Evolutionary conservation across 495 filamentous ascomycete genomes (phyloP), one percentile per base, ranked within the genome.

Genomic region (Hyaloscypha bicolor): DNA sequence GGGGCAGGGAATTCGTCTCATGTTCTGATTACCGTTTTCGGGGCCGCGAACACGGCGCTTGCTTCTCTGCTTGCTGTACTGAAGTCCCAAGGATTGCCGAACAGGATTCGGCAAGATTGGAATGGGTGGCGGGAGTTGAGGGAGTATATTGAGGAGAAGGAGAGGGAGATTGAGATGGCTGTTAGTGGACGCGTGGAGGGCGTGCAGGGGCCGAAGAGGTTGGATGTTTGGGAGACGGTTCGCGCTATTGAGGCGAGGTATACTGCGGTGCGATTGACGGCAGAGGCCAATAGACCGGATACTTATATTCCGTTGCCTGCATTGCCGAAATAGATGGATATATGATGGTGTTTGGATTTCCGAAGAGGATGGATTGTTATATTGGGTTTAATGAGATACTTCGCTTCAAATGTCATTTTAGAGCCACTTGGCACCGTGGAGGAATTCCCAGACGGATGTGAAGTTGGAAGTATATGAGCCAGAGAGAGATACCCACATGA

Each of bases 1-100:
- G 76, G 76, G 0, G 74, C 76, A 2, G 65, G 69, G 6, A 21
- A 12, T 14, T 64, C 63, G 5, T 57, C n/a, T 31, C 58, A 66
- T 35, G 48, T 64, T 14, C 48, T 70, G 35, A 74, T 76, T 39
- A 75, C 72, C 8, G 62, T 68, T 35, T 64, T 78, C 22, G 76
- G 76, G 35, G 76, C 76, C 4, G 60, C 73, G 30, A 78, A 76
- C 53, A 78, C 76, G 1, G 74, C 72, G 6, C 68, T 78, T 21
- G 76, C 76, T 9, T 71, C 70, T 52, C 12, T 76, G 3, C 55
- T 78, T 4, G 76, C 76, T 6, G 66, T 78, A 8, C 57, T 78
- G 32, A 76, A 76, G 62, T 73, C 71, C 14, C 67, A 75, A 55
- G 76, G 76, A 0, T 52, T 78, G 22, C 76, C 76, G 48, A 71